Conservation (phyloP, 495 filamentous ascomycete species). For the Lindgomyces ingoldianus region DNA sequence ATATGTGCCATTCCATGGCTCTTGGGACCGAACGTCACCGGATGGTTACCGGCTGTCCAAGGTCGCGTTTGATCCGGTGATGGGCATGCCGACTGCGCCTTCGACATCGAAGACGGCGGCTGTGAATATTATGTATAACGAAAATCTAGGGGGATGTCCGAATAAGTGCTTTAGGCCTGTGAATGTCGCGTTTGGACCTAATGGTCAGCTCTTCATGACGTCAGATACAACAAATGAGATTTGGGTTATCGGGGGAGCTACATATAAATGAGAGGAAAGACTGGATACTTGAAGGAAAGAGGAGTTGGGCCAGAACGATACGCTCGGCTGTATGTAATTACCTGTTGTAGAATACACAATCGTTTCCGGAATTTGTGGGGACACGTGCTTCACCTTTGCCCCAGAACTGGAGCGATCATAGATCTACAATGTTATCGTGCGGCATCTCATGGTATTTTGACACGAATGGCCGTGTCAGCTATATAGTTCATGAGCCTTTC, state of each 20-base stretch:
- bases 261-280: too few relatives aligned
- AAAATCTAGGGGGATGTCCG: slow-evolving; percentile 38
- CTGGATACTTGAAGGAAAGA: background rate
- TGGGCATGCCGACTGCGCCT: slow-evolving; percentile 47
- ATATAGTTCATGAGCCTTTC: background rate
- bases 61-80: slow-evolving; percentile 43
- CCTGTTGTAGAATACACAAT: too few relatives aligned
- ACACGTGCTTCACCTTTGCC: background rate
- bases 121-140: slow-evolving; percentile 50
- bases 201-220: slow-evolving; percentile 50
- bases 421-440: background rate
- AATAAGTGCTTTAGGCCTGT: slow-evolving; percentile 53
- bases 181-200: slow-evolving; percentile 49
- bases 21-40: slow-evolving; percentile 43
- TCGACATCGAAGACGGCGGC: slow-evolving; percentile 46
- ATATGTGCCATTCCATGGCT: slow-evolving; percentile 22
- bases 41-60: slow-evolving; percentile 50
- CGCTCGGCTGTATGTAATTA: too few relatives aligned
- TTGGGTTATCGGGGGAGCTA: slow-evolving; percentile 48
- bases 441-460: background rate
- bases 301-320: background rate
- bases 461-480: background rate
- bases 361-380: background rate
- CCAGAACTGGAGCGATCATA: background rate
- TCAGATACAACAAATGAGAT: slow-evolving; percentile 51